Evolutionary conservation across 2,329 filamentous ascomycete genomes (phyloP).

Genomic region (Colletotrichum sp.): DNA sequence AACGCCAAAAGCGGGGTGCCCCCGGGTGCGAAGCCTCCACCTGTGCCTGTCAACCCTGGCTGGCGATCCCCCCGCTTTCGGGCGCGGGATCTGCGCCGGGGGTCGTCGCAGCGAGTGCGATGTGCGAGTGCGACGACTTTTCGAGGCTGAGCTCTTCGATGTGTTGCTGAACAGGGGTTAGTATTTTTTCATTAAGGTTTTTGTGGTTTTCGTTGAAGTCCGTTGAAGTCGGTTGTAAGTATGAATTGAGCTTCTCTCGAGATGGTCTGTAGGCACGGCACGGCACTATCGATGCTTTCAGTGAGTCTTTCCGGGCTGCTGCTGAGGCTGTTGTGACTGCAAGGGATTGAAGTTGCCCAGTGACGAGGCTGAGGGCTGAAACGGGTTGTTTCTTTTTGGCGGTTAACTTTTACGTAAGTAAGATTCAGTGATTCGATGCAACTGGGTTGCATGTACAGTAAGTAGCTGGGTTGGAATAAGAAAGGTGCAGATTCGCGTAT

Average conservation of each 20-base stretch:
- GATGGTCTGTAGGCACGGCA: background rate
- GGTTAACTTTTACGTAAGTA: background rate
- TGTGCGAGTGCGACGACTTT: background rate
- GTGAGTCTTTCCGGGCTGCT: background rate
- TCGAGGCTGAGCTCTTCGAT: background rate
- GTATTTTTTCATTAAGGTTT: background rate
- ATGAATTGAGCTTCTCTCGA: accelerated
- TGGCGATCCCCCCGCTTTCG: background rate
- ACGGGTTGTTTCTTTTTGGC: background rate
- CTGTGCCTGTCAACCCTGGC: background rate
- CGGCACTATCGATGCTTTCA: too few species aligned
- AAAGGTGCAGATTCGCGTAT: background rate
- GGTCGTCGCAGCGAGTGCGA: background rate
- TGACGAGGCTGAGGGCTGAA: background rate
- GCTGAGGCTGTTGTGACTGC: background rate
- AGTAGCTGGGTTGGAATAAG: background rate
- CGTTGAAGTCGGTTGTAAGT: background rate
- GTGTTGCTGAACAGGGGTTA: background rate
- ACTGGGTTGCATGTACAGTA: background rate
- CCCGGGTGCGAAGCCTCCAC: background rate
- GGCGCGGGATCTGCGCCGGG: background rate
- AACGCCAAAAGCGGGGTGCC: background rate
- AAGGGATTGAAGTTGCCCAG: background rate
- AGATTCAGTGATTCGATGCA: background rate
- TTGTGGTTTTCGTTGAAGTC: background rate